Percentiles rank a stretch among this genome's conserved stretches.
phyloP scores from a whole-genome alignment of 2,329 filamentous ascomycete species.

The Cadophora luteo-olivacea region DNA sequence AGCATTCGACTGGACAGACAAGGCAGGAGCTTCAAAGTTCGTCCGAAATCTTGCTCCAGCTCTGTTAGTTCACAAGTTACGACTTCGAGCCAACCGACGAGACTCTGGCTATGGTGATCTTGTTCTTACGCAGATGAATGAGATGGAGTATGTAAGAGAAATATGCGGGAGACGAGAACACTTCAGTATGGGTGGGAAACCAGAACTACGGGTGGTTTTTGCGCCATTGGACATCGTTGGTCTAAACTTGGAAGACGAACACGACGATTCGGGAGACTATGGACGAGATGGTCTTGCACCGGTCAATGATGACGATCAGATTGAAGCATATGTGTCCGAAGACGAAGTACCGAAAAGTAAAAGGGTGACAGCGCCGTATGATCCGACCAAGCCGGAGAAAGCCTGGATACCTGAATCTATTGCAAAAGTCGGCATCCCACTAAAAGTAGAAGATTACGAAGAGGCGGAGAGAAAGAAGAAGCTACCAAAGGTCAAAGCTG shows the following conservation, averaged over 20 bases:
- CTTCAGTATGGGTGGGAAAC: slow-evolving; percentile 74
- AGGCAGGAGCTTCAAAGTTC: slow-evolving; percentile 82
- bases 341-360: slow-evolving; percentile 35
- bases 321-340: slow-evolving; percentile 46
- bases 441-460: slow-evolving; percentile 71
- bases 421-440: slow-evolving; percentile 67
- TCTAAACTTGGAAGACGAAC: slow-evolving; percentile 76
- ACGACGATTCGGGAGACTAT: slow-evolving; percentile 54
- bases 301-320: slow-evolving; percentile 69
- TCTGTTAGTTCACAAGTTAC: slow-evolving; percentile 69
- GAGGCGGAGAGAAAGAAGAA: slow-evolving; percentile 41
- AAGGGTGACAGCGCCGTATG: slow-evolving; percentile 57
- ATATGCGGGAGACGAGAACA: slow-evolving; percentile 75
- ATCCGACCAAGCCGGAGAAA: slow-evolving; percentile 70
- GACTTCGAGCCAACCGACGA: slow-evolving; percentile 48
- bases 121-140: slow-evolving; percentile 51
- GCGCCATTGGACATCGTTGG: slow-evolving; percentile 78
- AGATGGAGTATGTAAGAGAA: slow-evolving; percentile 63
- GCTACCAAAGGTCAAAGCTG: slow-evolving; percentile 37
- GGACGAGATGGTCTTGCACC: slow-evolving; percentile 62
- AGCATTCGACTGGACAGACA: slow-evolving; percentile 85
- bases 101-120: slow-evolving; percentile 44
- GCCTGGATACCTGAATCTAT: slow-evolving; percentile 73
- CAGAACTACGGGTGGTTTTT: slow-evolving; percentile 81
- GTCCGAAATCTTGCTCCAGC: slow-evolving; percentile 80